phyloP scores from a whole-genome alignment of 768 basidiomycete species.

The Mycena galericulata region DNA sequence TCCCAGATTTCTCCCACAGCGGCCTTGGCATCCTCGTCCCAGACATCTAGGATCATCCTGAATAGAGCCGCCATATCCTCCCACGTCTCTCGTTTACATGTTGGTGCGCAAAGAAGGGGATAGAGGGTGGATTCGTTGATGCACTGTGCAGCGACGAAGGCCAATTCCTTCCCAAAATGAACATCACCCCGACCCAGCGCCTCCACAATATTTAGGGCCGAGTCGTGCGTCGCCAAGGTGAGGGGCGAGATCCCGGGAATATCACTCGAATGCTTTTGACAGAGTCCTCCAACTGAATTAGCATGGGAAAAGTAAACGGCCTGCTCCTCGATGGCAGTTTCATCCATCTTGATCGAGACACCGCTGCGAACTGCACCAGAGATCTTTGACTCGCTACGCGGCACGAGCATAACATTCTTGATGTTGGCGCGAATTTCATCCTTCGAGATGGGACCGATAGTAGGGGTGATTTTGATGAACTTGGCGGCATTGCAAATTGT shows the following conservation, averaged over 20 bases:
- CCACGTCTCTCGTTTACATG: constrained; percentile 25
- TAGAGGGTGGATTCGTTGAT: constrained; percentile 14
- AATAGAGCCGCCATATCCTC: not conserved
- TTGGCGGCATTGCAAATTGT: not conserved
- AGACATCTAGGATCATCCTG: not conserved
- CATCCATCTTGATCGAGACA: constrained; percentile 23
- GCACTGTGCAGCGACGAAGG: constrained; percentile 3
- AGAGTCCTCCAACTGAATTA: constrained; percentile 29
- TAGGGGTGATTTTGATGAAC: constrained; percentile 16
- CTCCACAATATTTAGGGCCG: constrained; percentile 1
- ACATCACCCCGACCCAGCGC: not conserved
- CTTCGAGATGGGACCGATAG: not conserved
- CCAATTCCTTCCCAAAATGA: constrained; percentile 30
- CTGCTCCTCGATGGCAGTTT: constrained; percentile 18
- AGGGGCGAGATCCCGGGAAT: not conserved
- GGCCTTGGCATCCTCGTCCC: not conserved
- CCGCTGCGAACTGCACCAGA: not conserved
- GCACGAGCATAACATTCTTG: too few species aligned
- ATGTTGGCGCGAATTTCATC: constrained; percentile 17
- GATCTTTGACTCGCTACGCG: not conserved
- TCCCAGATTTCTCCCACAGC: constrained; percentile 25
- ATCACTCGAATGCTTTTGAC: constrained; percentile 22
- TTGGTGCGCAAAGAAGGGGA: constrained; percentile 26
- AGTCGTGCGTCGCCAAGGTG: not conserved
- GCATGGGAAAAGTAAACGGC: constrained; percentile 8